These are phyloP conservation scores for Saxophila tyrrhenica DNA, from an alignment of 495 filamentous ascomycete species.

Conservation along the genomic window DNA sequence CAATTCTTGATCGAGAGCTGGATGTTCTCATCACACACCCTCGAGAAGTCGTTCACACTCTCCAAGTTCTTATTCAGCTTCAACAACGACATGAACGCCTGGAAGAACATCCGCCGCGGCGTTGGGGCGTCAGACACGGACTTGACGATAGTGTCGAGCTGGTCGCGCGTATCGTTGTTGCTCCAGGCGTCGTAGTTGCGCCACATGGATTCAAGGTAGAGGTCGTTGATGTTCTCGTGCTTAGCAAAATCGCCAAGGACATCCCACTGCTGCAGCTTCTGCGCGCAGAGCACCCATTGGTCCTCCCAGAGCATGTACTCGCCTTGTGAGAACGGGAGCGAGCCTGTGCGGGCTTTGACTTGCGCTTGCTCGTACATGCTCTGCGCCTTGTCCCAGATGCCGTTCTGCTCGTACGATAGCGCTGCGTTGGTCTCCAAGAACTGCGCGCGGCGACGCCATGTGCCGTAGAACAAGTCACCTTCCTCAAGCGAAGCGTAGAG, in stretches of 20 bases:
- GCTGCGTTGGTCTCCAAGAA: constrained; percentile 96
- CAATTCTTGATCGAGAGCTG: constrained; percentile 95
- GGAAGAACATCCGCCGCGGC: constrained; percentile 86
- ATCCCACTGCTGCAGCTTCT: constrained; percentile 99
- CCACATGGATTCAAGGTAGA: constrained; percentile 93
- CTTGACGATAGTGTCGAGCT: constrained; percentile 82
- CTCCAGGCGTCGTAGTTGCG: constrained; percentile 88
- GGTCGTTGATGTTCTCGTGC: constrained; percentile 95
- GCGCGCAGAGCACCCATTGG: constrained; percentile 93
- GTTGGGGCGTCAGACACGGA: constrained; percentile 95
- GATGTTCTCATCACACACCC: constrained; percentile 88
- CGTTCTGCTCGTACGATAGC: constrained; percentile 94
- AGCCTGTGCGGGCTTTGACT: constrained; percentile 88
- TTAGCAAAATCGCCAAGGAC: constrained; percentile 96
- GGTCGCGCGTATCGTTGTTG: constrained; percentile 69
- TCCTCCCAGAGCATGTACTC: constrained; percentile 99
- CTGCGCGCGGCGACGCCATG: constrained; percentile 87
- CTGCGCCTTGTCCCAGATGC: constrained; percentile 98
- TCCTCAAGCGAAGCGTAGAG: constrained; percentile 82
- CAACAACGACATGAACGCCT: constrained; percentile 90
- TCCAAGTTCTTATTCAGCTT: constrained; percentile 88
- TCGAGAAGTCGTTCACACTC: constrained; percentile 64
- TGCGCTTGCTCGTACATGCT: constrained; percentile 91
- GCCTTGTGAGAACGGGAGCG: constrained; percentile 84
- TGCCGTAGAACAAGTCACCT: constrained; percentile 95